phyloP scores from a whole-genome alignment of 2,329 filamentous ascomycete species.

The Dactylellina haptotyla region DNA sequence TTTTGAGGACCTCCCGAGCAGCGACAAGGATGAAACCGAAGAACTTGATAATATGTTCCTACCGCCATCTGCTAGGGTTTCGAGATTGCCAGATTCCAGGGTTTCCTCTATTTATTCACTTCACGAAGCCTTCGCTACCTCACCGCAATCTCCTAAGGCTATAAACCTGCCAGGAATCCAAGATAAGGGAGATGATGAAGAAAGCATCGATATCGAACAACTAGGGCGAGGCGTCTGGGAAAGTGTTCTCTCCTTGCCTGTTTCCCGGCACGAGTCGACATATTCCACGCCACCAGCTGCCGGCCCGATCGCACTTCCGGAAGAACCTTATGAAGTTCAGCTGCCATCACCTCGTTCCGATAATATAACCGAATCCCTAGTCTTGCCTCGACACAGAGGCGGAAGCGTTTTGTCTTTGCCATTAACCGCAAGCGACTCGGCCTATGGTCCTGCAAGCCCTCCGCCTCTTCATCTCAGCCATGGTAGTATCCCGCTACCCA shows the following conservation, averaged over 20 bases:
- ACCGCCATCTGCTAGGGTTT: neutral
- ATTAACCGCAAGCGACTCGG: constrained; percentile 7
- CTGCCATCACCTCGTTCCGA: constrained; percentile 35
- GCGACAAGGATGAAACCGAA: constrained; percentile 29
- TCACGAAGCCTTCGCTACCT: constrained; percentile 7
- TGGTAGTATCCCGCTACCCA: neutral
- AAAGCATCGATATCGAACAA: constrained; percentile 20
- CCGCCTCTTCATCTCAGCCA: neutral
- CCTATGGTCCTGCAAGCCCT: neutral
- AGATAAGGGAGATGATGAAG: constrained; percentile 22
- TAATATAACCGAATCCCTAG: neutral
- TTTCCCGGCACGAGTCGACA: constrained; percentile 10
- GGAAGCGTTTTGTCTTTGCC: constrained; percentile 24
- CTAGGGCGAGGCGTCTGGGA: constrained; percentile 37
- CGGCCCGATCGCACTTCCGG: neutral
- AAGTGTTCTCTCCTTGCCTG: constrained; percentile 28
- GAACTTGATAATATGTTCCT: constrained; percentile 44
- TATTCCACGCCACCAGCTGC: neutral
- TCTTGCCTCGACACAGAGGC: neutral
- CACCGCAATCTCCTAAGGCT: neutral
- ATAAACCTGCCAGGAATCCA: constrained; percentile 3
- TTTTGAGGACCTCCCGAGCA: constrained; percentile 39
- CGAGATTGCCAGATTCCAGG: constrained; percentile 28
- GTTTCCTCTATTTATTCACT: constrained; percentile 45
- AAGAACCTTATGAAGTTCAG: constrained; percentile 17